Conservation (phyloP, 2,329 filamentous ascomycete species). For the Phaeoacremonium minimum region DNA sequence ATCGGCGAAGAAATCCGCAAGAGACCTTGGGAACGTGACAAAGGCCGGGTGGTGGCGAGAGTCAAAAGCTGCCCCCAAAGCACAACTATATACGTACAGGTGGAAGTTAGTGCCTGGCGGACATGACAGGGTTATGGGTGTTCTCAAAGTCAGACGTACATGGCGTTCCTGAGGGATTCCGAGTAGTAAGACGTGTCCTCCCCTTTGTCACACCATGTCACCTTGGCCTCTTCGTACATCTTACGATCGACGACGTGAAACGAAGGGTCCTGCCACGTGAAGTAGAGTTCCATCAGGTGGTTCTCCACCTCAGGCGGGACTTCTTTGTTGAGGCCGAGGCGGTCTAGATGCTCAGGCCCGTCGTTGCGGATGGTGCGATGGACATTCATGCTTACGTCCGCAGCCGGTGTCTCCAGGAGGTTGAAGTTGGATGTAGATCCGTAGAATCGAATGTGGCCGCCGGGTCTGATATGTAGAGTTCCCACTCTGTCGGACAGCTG, state of each 20-base stretch:
- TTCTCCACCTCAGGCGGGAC: slow-evolving; percentile 33
- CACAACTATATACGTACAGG: not conserved
- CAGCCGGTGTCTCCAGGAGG: slow-evolving; percentile 29
- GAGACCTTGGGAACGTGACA: slow-evolving; percentile 7
- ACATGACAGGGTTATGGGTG: too few relatives aligned
- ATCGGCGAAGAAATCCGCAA: slow-evolving; percentile 31
- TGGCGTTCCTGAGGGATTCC: slow-evolving; percentile 12
- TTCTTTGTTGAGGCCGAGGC: slow-evolving; percentile 29
- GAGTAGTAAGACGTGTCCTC: slow-evolving; percentile 12
- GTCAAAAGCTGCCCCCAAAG: slow-evolving; percentile 25
- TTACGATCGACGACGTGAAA: slow-evolving; percentile 38
- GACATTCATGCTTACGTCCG: slow-evolving; percentile 26
- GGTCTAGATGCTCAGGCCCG: slow-evolving; percentile 5
- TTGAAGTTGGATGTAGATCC: slow-evolving; percentile 38
- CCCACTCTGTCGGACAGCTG: slow-evolving; percentile 37
- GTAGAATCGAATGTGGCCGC: slow-evolving; percentile 37
- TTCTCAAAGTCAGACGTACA: slow-evolving; percentile 8
- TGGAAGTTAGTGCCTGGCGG: too few relatives aligned
- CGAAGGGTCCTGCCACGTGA: slow-evolving; percentile 42
- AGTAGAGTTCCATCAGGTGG: slow-evolving; percentile 38
- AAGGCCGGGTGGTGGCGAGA: slow-evolving; percentile 20
- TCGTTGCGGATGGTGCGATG: slow-evolving; percentile 32
- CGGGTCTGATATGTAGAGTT: slow-evolving; percentile 33
- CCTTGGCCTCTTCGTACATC: slow-evolving; percentile 13
- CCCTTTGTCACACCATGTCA: slow-evolving; percentile 1